Conservation (phyloP, 352 stramenopile genomes). For the Peronospora tabacina region DNA sequence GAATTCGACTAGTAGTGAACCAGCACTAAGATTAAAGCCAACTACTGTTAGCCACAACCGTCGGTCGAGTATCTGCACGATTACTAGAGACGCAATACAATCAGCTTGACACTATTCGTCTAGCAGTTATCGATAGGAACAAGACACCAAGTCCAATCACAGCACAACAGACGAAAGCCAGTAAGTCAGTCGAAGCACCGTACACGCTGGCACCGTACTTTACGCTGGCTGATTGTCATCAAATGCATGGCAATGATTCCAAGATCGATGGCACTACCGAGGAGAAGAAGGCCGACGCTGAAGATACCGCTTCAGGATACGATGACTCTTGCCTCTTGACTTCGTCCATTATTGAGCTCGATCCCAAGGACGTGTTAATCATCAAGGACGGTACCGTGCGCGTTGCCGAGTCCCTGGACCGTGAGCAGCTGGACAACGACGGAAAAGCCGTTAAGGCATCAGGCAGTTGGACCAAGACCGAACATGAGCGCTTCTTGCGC, state of each 20-base stretch:
- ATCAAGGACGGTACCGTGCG: slow-evolving; percentile 65
- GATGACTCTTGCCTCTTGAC: slow-evolving; percentile 27
- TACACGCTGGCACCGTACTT: too few relatives aligned
- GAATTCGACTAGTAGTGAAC: slow-evolving; percentile 21
- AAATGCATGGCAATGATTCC: slow-evolving; percentile 12
- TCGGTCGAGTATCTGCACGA: slow-evolving; percentile 1
- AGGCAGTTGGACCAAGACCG: slow-evolving; percentile 46
- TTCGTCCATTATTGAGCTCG: slow-evolving; percentile 39
- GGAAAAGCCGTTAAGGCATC: slow-evolving; percentile 49
- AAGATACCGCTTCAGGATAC: slow-evolving; percentile 3
- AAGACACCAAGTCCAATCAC: slow-evolving; percentile 9
- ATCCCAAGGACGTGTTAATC: slow-evolving; percentile 67
- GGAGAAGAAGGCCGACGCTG: slow-evolving; percentile 14
- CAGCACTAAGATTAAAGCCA: slow-evolving; percentile 11
- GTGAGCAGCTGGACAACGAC: slow-evolving; percentile 44
- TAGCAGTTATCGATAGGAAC: slow-evolving; percentile 18
- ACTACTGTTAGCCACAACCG: slow-evolving; percentile 8
- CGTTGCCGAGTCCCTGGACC: slow-evolving; percentile 49
- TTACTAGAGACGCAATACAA: slow-evolving; percentile 8
- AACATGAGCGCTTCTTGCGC: slow-evolving; percentile 57
- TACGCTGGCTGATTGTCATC: slow-evolving; percentile 24
- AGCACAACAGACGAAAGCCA: slow-evolving; percentile 15
- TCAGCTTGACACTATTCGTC: slow-evolving; percentile 12
- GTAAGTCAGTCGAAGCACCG: slow-evolving; percentile 10
- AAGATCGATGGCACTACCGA: slow-evolving; percentile 8